Base-by-base conservation (phyloP, 768 basidiomycete species). In the Piloderma croceum region DNA sequence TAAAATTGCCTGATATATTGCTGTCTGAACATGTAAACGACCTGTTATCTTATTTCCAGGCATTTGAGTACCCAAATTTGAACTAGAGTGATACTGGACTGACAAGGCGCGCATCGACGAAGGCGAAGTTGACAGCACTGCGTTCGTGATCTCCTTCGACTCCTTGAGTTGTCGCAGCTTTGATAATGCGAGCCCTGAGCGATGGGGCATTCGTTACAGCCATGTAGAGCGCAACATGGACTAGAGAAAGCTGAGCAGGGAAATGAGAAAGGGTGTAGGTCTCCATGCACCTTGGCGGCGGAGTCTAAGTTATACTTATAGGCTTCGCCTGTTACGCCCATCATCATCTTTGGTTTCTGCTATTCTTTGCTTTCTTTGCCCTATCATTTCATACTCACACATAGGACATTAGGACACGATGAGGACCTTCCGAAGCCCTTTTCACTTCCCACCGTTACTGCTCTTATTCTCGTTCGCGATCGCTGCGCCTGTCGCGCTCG, bases 21-120 rank as follows among this genome's bases (percentile, higher is more conserved):
- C 93, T 0, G 89, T 91, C 57, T 88, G 78, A 10, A 97, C 64
- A 52, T 94, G 92, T 32, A 81, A 56, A 3, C 71, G 59, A 41
- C 90, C 92, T 0, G 87, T 84, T 33, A 97, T 79, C 93, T 96
- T 52, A 31, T 19, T 9, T 3, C 4, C 19, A 24, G n/a, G 39
- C 46, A 44, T 31, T 29, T 44, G 44, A 34, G 13, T 6, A 10
- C 35, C n/a, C n/a, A n/a, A n/a, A n/a, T n/a, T n/a, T n/a, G 12
- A 15, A 41, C 19, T n/a, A 36, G 12, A 44, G 34, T 22, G 39
- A 23, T 20, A 37, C 7, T 24, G 17, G 13, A 60, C 85, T 45
- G 47, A 94, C 91, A 54, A 90, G 74, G 24, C 69, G 70, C 17
- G 88, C 90, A 57, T 97, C 85, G 54, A 98, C 69, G 61, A 97